Base-by-base conservation (phyloP, 192 early-diverging fungal species). In the Coemansia biformis region DNA sequence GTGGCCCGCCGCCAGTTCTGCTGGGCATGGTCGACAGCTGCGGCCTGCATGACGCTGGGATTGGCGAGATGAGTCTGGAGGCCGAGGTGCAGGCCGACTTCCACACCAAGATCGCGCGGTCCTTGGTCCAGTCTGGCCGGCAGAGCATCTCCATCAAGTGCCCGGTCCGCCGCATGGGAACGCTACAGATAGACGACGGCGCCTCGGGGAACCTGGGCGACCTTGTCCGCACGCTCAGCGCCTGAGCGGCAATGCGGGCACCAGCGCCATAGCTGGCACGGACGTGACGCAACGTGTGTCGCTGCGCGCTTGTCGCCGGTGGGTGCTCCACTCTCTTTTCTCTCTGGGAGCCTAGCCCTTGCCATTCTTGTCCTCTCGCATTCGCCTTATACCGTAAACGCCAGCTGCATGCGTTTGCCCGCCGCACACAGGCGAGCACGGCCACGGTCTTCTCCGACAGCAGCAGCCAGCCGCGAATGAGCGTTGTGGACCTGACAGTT, bases 11-110 rank as follows among this genome's bases (percentile, higher is more conserved):
- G 17, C 55, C 67, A 7, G 58, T 71, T 34, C 60, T 71, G 1
- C 60, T 71, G 24, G 67, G 67, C 42, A 45, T 71, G 67, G 60
- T 71, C 2, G 67, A 71, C 47, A 71, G 67, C 60, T 71, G 67
- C 26, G 67, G 67, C 10, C 44, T 71, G 24, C 67, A 71, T 21
- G 67, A 71, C 44, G 26, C 67, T 6, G 67, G 67, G 10, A 38
- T 63, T 43, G 67, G 67, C 41, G 60, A 71, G 39, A 71, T 71
- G 42, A 71, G 54, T 32, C 60, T 71, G 7, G 67, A 71, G 24
- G 67, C 50, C 3, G 67, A 71, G 34, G 51, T 71, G 5, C 67
- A 71, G 35, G 49, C 67, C 17, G 67, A 71, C 44, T 58, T 62
- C 53, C 67, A 51, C 45, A 71, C 67, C 5, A 71, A 55, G 38